These are phyloP conservation scores for Heterobasidion parviporum DNA, from an alignment of 1,284 basidiomycete species.

Conservation along the genomic window DNA sequence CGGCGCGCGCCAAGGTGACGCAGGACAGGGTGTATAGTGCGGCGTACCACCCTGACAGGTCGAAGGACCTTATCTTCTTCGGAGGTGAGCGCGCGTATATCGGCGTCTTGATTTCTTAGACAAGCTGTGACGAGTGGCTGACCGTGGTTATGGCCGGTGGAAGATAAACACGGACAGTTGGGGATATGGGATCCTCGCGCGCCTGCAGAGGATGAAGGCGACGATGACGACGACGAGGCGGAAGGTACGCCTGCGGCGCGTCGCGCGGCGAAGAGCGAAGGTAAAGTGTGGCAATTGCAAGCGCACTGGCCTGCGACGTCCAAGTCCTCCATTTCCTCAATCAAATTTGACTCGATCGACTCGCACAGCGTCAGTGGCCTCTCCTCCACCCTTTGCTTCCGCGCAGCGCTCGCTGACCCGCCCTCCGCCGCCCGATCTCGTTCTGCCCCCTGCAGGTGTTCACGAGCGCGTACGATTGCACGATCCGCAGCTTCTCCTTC, in stretches of 20 bases:
- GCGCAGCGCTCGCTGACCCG: neutral
- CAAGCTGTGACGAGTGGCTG: neutral
- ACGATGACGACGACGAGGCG: conserved; percentile 54
- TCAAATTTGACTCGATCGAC: conserved; percentile 67
- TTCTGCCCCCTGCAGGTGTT: conserved; percentile 41
- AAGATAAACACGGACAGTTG: conserved; percentile 72
- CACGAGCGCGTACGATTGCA: conserved; percentile 73
- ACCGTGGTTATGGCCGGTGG: neutral
- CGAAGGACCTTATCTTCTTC: conserved; percentile 74
- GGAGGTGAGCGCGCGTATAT: conserved; percentile 40
- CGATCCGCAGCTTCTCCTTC: conserved; percentile 62
- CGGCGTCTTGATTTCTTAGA: neutral
- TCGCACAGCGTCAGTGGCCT: conserved; percentile 49
- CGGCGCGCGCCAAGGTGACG: conserved; percentile 71
- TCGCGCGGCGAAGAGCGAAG: conserved; percentile 40
- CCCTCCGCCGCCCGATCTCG: neutral
- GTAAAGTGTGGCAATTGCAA: conserved; percentile 73
- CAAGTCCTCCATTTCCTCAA: conserved; percentile 66
- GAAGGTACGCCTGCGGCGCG: conserved; percentile 13
- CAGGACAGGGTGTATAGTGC: conserved; percentile 65
- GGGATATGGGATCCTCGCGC: conserved; percentile 80
- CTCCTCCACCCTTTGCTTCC: neutral
- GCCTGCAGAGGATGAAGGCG: conserved; percentile 46
- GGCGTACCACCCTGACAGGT: conserved; percentile 70
- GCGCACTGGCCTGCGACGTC: conserved; percentile 74